A percentile compares a stretch with the other conserved stretches of the same genome.
Conservation (phyloP, 306 rosid species). For the Cicer arietinum region DNA sequence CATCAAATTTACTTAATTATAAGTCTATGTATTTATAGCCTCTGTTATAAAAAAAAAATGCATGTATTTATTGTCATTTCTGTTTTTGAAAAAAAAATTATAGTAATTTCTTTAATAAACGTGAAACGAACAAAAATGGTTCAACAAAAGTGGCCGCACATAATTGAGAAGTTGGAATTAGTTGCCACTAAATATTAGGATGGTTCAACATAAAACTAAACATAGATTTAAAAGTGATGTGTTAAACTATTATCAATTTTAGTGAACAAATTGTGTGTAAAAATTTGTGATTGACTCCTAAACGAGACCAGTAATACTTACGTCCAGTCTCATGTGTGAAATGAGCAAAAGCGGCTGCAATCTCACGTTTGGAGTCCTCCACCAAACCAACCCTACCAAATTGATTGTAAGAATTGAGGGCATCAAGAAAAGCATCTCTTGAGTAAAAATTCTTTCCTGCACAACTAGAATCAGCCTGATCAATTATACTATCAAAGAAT, state of each 20-base stretch:
- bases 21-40: no score
- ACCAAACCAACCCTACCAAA: constrained; percentile 53
- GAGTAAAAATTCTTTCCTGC: constrained; percentile 71
- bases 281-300: not conserved
- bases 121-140: no score
- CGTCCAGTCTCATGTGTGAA: constrained; percentile 90
- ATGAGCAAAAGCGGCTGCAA: constrained; percentile 84
- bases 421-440: constrained; percentile 58
- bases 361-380: constrained; percentile 77
- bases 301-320: constrained; percentile 11
- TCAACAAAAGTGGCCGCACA: no score
- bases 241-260: not conserved
- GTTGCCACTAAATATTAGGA: no score
- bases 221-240: no score
- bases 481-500: constrained; percentile 63
- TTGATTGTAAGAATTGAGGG: constrained; percentile 52
- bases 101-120: no score
- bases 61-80: no score
- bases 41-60: no score
- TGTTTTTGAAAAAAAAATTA: no score
- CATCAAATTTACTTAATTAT: not conserved
- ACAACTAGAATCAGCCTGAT: constrained; percentile 55
- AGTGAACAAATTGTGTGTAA: not conserved
- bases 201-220: no score
- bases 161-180: no score